A percentile compares a stretch with the other conserved stretches of the same genome.
phyloP scores from a whole-genome alignment of 2,329 filamentous ascomycete species.

The Onygenales sp. region DNA sequence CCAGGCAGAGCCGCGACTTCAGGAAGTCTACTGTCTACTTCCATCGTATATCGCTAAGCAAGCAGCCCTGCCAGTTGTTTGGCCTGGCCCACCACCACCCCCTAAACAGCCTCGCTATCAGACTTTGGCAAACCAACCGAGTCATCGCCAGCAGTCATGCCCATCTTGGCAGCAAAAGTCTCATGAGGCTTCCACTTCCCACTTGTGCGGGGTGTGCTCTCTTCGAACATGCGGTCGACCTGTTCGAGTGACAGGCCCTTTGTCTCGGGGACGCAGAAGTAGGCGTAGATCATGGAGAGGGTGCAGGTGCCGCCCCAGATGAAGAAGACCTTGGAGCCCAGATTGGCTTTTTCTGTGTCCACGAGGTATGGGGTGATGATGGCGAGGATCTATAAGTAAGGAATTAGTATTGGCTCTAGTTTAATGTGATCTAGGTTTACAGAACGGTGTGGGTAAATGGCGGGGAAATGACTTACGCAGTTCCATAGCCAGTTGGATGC shows the following conservation, averaged over 20 bases:
- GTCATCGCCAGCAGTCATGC: constrained; percentile 13
- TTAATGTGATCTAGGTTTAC: not conserved
- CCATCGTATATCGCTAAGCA: no score
- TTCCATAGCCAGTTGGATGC: constrained; percentile 56
- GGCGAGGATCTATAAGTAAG: constrained; percentile 29
- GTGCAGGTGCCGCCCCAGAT: constrained; percentile 34
- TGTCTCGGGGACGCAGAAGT: constrained; percentile 18
- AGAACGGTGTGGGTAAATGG: constrained; percentile 36
- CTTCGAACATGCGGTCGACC: constrained; percentile 18
- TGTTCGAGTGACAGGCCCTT: constrained; percentile 20
- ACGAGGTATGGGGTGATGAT: constrained; percentile 41
- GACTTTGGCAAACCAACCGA: not conserved
- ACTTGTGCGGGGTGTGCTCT: constrained; percentile 14
- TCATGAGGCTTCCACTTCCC: constrained; percentile 13
- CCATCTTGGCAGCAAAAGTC: constrained; percentile 16
- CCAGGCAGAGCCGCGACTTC: no score
- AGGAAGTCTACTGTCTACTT: no score
- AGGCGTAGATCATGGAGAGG: constrained; percentile 24
- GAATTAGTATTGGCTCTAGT: not conserved
- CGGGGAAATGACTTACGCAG: constrained; percentile 42
- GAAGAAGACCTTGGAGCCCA: constrained; percentile 39
- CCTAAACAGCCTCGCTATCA: not conserved
- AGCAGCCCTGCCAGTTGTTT: no score
- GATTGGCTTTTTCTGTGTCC: constrained; percentile 28
- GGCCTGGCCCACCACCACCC: not conserved